A percentile compares a stretch with the other conserved stretches of the same genome.
Evolutionary conservation across 345 rosid species (phyloP).

Genomic region (Citrus mangshanensis): DNA sequence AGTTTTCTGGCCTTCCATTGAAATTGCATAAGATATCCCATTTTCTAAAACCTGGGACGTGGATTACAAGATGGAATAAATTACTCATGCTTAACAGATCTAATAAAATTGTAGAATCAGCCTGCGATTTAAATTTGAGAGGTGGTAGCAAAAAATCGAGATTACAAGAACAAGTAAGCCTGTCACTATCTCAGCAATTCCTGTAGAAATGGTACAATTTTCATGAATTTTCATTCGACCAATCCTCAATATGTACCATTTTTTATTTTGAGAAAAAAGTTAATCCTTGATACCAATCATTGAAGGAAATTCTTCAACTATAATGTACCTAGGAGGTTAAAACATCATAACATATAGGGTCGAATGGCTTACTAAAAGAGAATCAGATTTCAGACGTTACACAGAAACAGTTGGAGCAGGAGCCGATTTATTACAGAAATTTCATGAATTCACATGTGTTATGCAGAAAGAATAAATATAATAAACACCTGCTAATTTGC

Average conservation of each 20-base stretch:
- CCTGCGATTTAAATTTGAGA: neutral
- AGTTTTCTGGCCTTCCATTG: constrained; percentile 80
- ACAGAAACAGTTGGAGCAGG: neutral
- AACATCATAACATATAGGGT: neutral
- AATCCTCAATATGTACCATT: no score
- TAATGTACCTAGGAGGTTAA: neutral
- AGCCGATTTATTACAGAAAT: neutral
- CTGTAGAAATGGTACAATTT: neutral
- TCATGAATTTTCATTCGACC: neutral
- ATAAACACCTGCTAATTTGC: neutral
- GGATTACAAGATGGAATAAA: neutral
- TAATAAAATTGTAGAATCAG: neutral
- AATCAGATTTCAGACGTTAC: neutral
- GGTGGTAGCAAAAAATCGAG: neutral
- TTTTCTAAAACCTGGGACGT: constrained; percentile 65
- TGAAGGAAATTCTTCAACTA: neutral
- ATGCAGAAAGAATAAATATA: neutral
- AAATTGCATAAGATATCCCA: constrained; percentile 64
- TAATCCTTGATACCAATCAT: neutral
- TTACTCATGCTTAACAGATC: neutral
- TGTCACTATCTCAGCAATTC: neutral
- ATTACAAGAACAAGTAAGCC: neutral
- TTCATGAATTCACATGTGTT: neutral
- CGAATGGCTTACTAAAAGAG: neutral
- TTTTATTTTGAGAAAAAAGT: no score